A percentile compares a stretch with the other conserved stretches of the same genome.
Conservation (phyloP, 2,329 filamentous ascomycete genomes). For the Cladosporium sp. region DNA sequence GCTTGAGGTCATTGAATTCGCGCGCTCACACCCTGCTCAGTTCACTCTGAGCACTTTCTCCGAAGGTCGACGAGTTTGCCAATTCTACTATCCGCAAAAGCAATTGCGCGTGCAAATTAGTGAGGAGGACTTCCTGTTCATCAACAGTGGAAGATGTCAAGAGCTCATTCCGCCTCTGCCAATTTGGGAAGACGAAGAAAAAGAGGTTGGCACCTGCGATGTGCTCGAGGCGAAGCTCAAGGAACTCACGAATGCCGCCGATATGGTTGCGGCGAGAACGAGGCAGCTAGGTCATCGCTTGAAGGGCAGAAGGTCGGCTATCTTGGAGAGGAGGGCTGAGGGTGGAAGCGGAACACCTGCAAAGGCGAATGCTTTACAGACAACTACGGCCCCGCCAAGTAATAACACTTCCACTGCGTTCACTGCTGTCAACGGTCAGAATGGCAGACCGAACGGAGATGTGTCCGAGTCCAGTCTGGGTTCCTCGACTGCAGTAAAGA, state of each 20-base stretch:
- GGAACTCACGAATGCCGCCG: constrained; percentile 76
- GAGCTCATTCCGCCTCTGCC: constrained; percentile 79
- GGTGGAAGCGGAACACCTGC: constrained; percentile 39
- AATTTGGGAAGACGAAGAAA: constrained; percentile 81
- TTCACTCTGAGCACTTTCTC: constrained; percentile 70
- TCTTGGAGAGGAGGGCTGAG: constrained; percentile 61
- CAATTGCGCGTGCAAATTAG: constrained; percentile 80
- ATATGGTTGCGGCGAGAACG: constrained; percentile 68
- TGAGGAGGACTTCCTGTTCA: constrained; percentile 83
- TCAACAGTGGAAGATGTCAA: constrained; percentile 78
- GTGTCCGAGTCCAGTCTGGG: constrained; percentile 24
- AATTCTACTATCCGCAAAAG: constrained; percentile 70
- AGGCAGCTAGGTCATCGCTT: constrained; percentile 80
- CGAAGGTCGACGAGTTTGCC: constrained; percentile 71
- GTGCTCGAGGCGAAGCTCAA: constrained; percentile 78
- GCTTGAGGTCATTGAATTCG: constrained; percentile 84
- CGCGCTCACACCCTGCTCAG: constrained; percentile 74
- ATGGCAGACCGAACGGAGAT: constrained; percentile 43
- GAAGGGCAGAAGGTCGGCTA: constrained; percentile 72
- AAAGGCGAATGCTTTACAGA: constrained; percentile 33
- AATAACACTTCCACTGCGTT: constrained; percentile 45
- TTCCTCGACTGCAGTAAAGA: constrained; percentile 56
- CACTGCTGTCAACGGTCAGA: constrained; percentile 56
- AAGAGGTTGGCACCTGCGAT: constrained; percentile 79
- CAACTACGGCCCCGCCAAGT: constrained; percentile 34